Base-by-base conservation (phyloP, 768 basidiomycete genomes). In the Tylopilus intermedius region DNA sequence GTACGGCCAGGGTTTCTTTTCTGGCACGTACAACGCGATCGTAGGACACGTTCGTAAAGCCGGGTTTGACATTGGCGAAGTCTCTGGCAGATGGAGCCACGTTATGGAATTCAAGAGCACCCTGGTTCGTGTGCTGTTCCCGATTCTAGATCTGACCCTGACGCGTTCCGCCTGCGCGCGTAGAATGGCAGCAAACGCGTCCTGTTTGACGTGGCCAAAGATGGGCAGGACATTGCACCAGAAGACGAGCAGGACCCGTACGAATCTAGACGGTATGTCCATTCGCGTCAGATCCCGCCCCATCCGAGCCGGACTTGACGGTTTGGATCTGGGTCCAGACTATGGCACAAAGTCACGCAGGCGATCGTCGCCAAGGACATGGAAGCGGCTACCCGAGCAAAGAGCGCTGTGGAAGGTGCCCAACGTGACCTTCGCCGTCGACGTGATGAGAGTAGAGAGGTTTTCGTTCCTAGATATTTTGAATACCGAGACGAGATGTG, bases 21-120 rank as follows among this genome's bases (percentile, higher is more conserved):
- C 93, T 1, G 96, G 96, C 22, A 88, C 89, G 50, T 95, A 98
- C 75, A 98, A 99, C 66, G 84, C 86, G 35, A 80, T 99, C 53
- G 69, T 82, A 5, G 96, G 96, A 9, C 82, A 83, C 58, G 78
- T 97, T 60, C 85, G 86, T 57, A 79, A 75, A 46, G 76, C 79
- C 11, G 71, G 74, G 26, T 71, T 71, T 6, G 88, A 90, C 3
- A 73, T 90, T 13, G 96, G 94, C 5, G 94, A 97, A 65, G 72
- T 99, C 35, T 80, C 80, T 13, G 96, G 96, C 29, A 80, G 86
- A 67, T 99, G 96, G 96, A 90, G 84, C 66, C 82, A 88, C 58
- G 66, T 81, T 26, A 94, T 99, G 86, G 91, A 94, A 56, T 87
- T 87, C 67, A 88, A 84, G 72, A 75, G 77, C 48, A 66, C 70